Conservation (phyloP, 176 grass and related monocot genomes). For the Lolium rigidum region DNA sequence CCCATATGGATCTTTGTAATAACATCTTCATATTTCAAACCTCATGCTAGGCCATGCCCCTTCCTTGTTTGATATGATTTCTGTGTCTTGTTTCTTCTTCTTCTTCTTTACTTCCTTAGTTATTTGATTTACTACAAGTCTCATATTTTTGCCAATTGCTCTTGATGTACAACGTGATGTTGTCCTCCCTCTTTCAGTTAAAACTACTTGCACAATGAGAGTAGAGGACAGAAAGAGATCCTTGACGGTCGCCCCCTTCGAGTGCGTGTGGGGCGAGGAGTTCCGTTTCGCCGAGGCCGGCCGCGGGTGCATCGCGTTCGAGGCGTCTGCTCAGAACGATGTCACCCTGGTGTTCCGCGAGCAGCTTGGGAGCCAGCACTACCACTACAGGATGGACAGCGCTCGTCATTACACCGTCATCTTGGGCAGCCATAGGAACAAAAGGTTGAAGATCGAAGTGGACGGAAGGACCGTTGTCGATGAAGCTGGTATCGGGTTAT, state of each 20-base stretch:
- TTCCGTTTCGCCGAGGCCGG: slow-evolving; percentile 75
- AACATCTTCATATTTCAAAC: not conserved
- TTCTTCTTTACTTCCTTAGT: not conserved
- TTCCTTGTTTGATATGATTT: not conserved
- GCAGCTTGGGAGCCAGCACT: slow-evolving; percentile 78
- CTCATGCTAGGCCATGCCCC: not conserved
- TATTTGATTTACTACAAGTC: not conserved
- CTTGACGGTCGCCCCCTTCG: slow-evolving; percentile 83
- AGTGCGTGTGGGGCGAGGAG: slow-evolving; percentile 87
- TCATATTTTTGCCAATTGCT: not conserved
- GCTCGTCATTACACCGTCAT: slow-evolving; percentile 81
- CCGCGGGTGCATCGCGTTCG: slow-evolving; percentile 82
- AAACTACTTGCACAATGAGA: slow-evolving; percentile 44
- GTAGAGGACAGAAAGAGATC: slow-evolving; percentile 70
- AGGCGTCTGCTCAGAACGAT: slow-evolving; percentile 93
- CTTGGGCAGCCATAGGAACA: slow-evolving; percentile 93
- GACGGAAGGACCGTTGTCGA: slow-evolving; percentile 83
- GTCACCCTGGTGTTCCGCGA: slow-evolving; percentile 90
- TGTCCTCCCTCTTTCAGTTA: slow-evolving; percentile 27
- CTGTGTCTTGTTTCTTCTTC: not conserved
- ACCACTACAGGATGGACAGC: slow-evolving; percentile 92
- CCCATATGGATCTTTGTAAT: not conserved
- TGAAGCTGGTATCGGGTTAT: slow-evolving; percentile 70
- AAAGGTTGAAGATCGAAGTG: slow-evolving; percentile 87
- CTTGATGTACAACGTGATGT: not conserved